Evolutionary conservation across 2,329 filamentous ascomycete genomes (phyloP), one percentile per base, ranked within the genome.

Genomic region (Ophiostoma australiae): DNA sequence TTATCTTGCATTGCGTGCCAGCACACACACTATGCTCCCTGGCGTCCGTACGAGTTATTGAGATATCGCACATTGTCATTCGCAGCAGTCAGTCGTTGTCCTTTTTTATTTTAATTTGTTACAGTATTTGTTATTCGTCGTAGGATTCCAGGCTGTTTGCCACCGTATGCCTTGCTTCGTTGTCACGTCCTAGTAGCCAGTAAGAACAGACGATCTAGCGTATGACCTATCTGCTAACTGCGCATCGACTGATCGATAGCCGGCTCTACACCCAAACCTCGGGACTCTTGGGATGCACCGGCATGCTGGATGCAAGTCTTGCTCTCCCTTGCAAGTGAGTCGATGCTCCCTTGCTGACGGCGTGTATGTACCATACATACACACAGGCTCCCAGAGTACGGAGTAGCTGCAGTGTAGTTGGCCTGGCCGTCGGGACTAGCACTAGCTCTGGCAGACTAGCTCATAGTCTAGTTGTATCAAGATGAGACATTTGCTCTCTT

Each of bases 201-300:
- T 48, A 48, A 48, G 44, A 48, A n/a, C 7, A 48, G 17, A 48
- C 5, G 3, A 48, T 58, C n/a, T 27, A 17, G 11, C 23, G n/a
- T 27, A 6, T 58, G 52, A 58, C 52, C n/a, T 58, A 27, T 58
- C 5, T 23, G 5, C n/a, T 58, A 4, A 11, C 52, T 58, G 1
- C n/a, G n/a, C 27, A 3, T 23, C 52, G n/a, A 23, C 20, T 55
- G n/a, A 76, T 0, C 76, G 44, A 48, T 69, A 0, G 77, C 79
- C 37, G 75, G 73, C 20, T 31, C 27, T 1, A 31, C 27, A 31
- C 3, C 1, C 3, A 31, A 3, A 31, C 80, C 80, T 73, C 84
- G 78, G 71, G 76, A 69, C 44, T 58, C n/a, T 58, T 63, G 27
- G 27, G 13, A 63, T 4, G 27, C 58, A 63, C 58, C 58, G 27